Base-by-base conservation (phyloP, 306 rosid genomes). In the Prunus armeniaca region DNA sequence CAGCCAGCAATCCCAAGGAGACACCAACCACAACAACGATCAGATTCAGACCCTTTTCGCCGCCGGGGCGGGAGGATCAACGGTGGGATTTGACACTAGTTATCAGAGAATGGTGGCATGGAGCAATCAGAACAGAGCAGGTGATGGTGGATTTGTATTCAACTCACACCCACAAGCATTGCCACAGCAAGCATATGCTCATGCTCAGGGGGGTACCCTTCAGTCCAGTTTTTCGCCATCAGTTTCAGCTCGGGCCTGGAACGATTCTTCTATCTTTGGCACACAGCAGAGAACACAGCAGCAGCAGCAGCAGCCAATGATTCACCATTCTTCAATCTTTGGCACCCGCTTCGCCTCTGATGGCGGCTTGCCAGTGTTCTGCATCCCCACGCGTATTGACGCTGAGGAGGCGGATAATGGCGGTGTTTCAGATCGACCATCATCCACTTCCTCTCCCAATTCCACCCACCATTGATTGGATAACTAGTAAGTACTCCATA, bases 181-280 rank as follows among this genome's bases (percentile, higher is more conserved):
- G 62, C 9, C 79, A 18, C 71, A 34, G 73, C 78, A 12, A 4
- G 56, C 34, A 80, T 85, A 56, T 12, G 14, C 28, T 20, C 28
- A 56, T 80, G 51, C 86, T 55, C 84, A 82, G 67, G 89, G 89
- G 84, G 96, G 80, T 76, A 78, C 92, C 86, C 91, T 90, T 84
- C 91, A 90, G 87, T 89, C 93, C 77, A 88, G 86, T 80, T 86
- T 83, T 71, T 45, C 91, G 14, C 87, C 84, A 2, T 83, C 81
- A 11, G 58, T 62, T 45, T 55, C 82, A 7, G 49, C 68, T 75
- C 79, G 84, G 12, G 84, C 85, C 62, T 89, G 98, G 98, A 83
- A 79, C 47, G 89, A 85, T 64, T 78, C 60, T 85, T 14, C 74
- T 76, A 73, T 75, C 76, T 41, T 65, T 87, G 43, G 43, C 43